Evolutionary conservation across 2,329 filamentous ascomycete species (phyloP).

Genomic region (Sphaerulina musiva): DNA sequence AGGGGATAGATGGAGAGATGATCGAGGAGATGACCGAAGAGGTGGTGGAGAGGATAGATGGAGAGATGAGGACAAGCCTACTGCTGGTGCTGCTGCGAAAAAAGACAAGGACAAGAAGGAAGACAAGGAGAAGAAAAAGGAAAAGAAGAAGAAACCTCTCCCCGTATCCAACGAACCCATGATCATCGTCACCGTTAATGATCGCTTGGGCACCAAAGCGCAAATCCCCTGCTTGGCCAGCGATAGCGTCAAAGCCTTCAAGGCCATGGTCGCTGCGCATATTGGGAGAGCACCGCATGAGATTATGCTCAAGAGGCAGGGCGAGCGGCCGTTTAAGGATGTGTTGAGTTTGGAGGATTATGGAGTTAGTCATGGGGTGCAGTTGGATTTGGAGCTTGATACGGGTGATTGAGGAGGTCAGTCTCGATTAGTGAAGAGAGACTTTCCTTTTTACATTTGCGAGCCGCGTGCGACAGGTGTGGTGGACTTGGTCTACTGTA

Average conservation of each 20-base stretch:
- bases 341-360: constrained; percentile 83
- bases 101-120: constrained; percentile 18
- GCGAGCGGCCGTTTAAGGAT: constrained; percentile 90
- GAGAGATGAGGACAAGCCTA: constrained; percentile 1
- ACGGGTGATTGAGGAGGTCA: constrained; percentile 33
- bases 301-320: constrained; percentile 85
- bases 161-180: constrained; percentile 60
- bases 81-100: constrained; percentile 5
- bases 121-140: constrained; percentile 24
- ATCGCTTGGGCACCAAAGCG: constrained; percentile 91
- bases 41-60: constrained; percentile 26
- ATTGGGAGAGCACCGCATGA: constrained; percentile 86
- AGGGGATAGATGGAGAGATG: constrained; percentile 7
- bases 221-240: constrained; percentile 82
- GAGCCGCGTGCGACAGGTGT: too few species aligned
- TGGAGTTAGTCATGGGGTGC: constrained; percentile 84
- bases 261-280: constrained; percentile 80
- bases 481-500: too few species aligned
- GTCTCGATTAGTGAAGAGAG: too few species aligned
- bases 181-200: constrained; percentile 91
- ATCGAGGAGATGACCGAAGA: constrained; percentile 16
- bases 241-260: constrained; percentile 80
- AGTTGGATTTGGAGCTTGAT: constrained; percentile 44
- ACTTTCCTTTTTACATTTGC: too few species aligned
- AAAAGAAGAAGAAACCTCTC: constrained; percentile 20